Evolutionary conservation across 352 stramenopile species (phyloP), one percentile per base, ranked within the genome.

Genomic region (Plasmopara muralis): DNA sequence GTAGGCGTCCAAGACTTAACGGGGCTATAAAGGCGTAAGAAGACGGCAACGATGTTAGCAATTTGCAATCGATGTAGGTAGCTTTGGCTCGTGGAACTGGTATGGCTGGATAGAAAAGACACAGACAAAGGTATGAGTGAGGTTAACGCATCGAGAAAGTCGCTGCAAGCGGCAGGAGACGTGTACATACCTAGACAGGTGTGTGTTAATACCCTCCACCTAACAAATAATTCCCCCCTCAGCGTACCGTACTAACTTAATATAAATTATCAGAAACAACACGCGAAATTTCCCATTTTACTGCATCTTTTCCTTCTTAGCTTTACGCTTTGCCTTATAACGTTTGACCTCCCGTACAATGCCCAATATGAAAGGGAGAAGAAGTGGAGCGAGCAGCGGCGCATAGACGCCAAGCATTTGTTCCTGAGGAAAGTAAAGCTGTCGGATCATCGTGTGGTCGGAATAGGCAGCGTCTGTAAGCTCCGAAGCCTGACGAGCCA

Each of bases 361-460:
- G 2, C 75, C 75, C 34, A 84, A 44, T 33, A 86, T 45, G 48
- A 86, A 84, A 4, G 75, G 75, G 31, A 86, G 53, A 14, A 86
- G 53, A n/a, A 86, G 62, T 30, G 75, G 75, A 15, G 75, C 75
- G 2, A 86, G 66, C 20, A 86, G 66, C 33, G 75, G 75, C 7
- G 73, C 72, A 46, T 84, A 86, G 9, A 86, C 75, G 2, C 72
- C 75, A 18, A 83, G 50, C 67, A 86, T 82, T 18, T 86, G 72
- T 45, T 83, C 75, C 59, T 86, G 70, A 6, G 75, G 75, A 47
- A 86, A 86, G 50, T 86, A 86, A 31, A 86, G 62, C 49, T 86
- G 75, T 2, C 72, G 75, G 55, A 83, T 83, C 75, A 86, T 86
- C 25, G 75, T 84, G 55, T 77, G 73, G 53, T 86, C 75, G 44